Evolutionary conservation across 176 grass and related monocot species (phyloP).

Genomic region (Lolium multiflorum): DNA sequence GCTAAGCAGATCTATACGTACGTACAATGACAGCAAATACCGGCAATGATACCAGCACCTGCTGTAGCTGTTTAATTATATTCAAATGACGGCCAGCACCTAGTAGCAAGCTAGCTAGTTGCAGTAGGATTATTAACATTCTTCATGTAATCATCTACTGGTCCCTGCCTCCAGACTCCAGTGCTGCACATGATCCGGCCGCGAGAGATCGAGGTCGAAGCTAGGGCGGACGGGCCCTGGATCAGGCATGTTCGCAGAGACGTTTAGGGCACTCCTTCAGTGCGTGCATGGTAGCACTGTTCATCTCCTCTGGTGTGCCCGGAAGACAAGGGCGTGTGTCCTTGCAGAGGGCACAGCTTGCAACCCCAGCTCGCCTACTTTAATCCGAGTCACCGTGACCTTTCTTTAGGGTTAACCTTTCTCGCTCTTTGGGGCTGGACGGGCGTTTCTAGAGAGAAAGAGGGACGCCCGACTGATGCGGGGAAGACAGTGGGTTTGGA

Average conservation of each 20-base stretch:
- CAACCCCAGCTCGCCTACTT: conserved; percentile 53
- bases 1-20: neutral
- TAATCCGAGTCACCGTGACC: conserved; percentile 56
- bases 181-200: conserved; percentile 34
- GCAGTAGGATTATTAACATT: conserved; percentile 22
- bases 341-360: conserved; percentile 60
- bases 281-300: conserved; percentile 30
- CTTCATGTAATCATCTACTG: conserved; percentile 15
- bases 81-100: neutral
- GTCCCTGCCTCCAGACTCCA: neutral
- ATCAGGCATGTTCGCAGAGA: conserved; percentile 45
- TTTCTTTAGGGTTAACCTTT: conserved; percentile 62
- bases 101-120: neutral
- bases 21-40: neutral
- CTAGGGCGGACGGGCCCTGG: neutral
- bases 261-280: conserved; percentile 54
- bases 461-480: conserved; percentile 54
- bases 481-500: conserved; percentile 54
- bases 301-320: conserved; percentile 43
- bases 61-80: neutral
- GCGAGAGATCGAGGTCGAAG: conserved; percentile 16
- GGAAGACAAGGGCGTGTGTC: conserved; percentile 67
- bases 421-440: conserved; percentile 61
- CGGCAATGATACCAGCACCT: neutral
- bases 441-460: conserved; percentile 47